A percentile compares a stretch with the other conserved stretches of the same genome.
These are phyloP conservation scores for Euphrasia arctica DNA, from an alignment of 305 asterid species.

Conservation along the genomic window DNA sequence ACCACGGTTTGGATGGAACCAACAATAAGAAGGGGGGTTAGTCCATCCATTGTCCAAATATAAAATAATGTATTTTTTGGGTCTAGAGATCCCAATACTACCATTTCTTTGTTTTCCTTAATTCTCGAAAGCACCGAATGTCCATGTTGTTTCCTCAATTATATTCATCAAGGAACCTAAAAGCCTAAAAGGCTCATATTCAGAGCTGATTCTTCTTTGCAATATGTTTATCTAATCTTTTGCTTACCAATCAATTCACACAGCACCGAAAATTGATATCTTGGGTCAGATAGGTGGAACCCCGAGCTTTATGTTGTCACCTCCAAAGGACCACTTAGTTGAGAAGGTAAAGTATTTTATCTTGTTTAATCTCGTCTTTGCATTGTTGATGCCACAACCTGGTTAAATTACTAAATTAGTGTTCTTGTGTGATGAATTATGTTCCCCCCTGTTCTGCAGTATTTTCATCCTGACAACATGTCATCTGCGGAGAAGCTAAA, in stretches of 20 bases:
- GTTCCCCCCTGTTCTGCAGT: constrained; percentile 36
- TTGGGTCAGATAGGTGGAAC: constrained; percentile 46
- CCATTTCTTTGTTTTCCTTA: not conserved
- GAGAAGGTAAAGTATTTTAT: constrained; percentile 50
- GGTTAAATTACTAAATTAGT: not conserved
- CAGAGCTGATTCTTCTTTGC: constrained; percentile 16
- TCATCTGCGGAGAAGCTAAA: constrained; percentile 73
- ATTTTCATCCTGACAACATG: constrained; percentile 77
- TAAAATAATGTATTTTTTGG: no score
- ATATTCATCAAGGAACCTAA: no score
- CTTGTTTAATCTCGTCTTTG: constrained; percentile 10
- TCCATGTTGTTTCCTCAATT: no score
- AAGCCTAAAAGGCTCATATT: no score
- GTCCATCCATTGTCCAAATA: no score
- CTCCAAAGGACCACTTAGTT: constrained; percentile 63
- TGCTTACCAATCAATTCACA: constrained; percentile 24
- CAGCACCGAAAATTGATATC: constrained; percentile 40
- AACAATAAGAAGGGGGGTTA: no score
- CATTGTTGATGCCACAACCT: not conserved
- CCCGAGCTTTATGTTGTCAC: constrained; percentile 39
- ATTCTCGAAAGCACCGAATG: not conserved
- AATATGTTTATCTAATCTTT: not conserved
- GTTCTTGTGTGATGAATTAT: constrained; percentile 9
- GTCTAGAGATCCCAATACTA: not conserved
- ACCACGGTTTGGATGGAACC: no score